Evolutionary conservation across 2,329 filamentous ascomycete species (phyloP).

Genomic region (Penicillium sclerotigenum): DNA sequence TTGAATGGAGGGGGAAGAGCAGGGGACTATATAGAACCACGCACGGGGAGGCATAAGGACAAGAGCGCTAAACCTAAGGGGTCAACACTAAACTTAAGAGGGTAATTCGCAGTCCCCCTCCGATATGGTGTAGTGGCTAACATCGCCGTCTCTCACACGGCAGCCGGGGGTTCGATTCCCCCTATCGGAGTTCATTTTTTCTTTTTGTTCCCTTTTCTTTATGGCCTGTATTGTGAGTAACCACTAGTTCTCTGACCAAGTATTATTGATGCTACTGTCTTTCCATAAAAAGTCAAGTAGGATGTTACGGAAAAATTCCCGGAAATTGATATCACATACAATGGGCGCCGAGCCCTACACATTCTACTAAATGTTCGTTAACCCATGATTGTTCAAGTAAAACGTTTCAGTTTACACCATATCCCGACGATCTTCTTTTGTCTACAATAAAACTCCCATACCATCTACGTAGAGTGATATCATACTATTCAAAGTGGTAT

Average conservation of each 20-base stretch:
- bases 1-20: too few relatives aligned
- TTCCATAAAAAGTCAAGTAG: neutral
- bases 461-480: neutral
- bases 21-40: too few relatives aligned
- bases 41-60: too few relatives aligned
- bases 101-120: neutral
- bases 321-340: neutral
- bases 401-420: neutral
- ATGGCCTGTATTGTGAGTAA: neutral
- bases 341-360: neutral
- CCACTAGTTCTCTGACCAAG: neutral
- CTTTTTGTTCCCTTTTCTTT: neutral
- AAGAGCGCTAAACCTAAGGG: too few relatives aligned
- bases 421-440: neutral
- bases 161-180: constrained; percentile 32
- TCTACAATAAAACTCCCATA: neutral
- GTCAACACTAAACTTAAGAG: too few relatives aligned
- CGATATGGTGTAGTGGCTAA: constrained; percentile 33
- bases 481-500: neutral
- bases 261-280: neutral
- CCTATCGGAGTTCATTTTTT: constrained; percentile 24
- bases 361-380: neutral
- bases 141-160: constrained; percentile 32
- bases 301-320: neutral
- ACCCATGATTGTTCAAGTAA: too few relatives aligned